Evolutionary conservation across 345 rosid genomes (phyloP), one percentile per base, ranked within the genome.

Genomic region (Aurinia saxatilis): DNA sequence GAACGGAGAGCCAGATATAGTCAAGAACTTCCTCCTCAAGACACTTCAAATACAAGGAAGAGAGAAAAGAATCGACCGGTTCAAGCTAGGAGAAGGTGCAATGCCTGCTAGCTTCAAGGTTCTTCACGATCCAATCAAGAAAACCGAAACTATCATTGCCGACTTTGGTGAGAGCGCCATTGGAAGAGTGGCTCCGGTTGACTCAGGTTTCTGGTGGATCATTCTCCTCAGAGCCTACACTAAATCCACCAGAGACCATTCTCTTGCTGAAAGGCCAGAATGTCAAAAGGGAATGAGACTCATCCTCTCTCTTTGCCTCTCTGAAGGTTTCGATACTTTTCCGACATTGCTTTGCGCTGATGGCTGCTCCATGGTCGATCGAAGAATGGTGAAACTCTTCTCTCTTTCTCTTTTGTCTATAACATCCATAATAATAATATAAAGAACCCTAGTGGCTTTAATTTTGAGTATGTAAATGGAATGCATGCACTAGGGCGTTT

Each of bases 61-160:
- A 75, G 95, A 90, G 75, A 90, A 90, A 73, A 82, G 51, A 67
- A 76, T 90, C 21, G 96, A 90, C 64, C 69, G 79, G 44, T 90
- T 90, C 78, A 82, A 82, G 80, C 91, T 90, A 4, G 96, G 96
- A 0, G 95, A 84, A 60, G 95, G 96, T 30, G 96, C 72, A 5
- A 82, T 90, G 96, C 95, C 95, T 2, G 95, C 96, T 10, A 90
- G 96, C 65, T 90, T 86, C 74, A 87, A 90, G 73, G 90, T 90
- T 50, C 78, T 78, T 30, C 93, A 86, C 46, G 84, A 85, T 33
- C 88, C 88, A 0, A 51, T 49, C 12, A 69, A 82, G 59, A 84
- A 84, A 57, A 66, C 75, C 0, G 96, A 88, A 30, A 75, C 81
- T 12, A 50, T 88, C 58, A 75, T 82, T 0, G 88, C 90, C 11